Conservation (phyloP, 352 stramenopile genomes). For the Phytopythium ostracodes region DNA sequence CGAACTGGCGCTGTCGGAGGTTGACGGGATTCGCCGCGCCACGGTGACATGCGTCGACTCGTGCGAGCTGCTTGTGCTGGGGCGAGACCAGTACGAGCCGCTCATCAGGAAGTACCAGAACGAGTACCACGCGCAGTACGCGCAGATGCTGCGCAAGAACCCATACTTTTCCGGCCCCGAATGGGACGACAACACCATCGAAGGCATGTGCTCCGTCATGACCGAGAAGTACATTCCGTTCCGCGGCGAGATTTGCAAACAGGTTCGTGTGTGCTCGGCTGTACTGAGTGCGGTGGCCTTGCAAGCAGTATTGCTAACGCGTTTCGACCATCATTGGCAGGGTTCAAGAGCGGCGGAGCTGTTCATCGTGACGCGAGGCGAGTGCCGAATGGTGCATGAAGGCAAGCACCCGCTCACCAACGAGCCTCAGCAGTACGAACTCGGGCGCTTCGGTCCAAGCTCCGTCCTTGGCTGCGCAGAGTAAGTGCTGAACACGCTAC, state of each 20-base stretch:
- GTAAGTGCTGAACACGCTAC: constrained; percentile 45
- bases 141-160: constrained; percentile 72
- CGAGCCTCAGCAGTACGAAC: constrained; percentile 49
- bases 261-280: constrained; percentile 28
- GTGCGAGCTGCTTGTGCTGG: constrained; percentile 70
- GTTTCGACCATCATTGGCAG: constrained; percentile 10
- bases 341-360: constrained; percentile 67
- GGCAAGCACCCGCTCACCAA: constrained; percentile 73
- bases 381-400: constrained; percentile 73
- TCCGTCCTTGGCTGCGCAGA: constrained; percentile 78
- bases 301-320: constrained; percentile 4
- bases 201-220: constrained; percentile 85
- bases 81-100: constrained; percentile 77
- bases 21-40: constrained; percentile 57
- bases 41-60: constrained; percentile 70
- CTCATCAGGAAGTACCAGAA: constrained; percentile 84
- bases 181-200: constrained; percentile 80
- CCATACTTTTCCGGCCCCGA: constrained; percentile 71
- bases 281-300: no score
- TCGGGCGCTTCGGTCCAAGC: constrained; percentile 69
- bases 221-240: constrained; percentile 78
- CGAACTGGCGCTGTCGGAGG: constrained; percentile 67
- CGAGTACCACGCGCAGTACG: constrained; percentile 78
- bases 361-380: constrained; percentile 70
- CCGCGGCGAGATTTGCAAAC: constrained; percentile 70